Evolutionary conservation across 2,329 filamentous ascomycete species (phyloP), one percentile per base, ranked within the genome.

Genomic region (Lasiodiplodia sp.): DNA sequence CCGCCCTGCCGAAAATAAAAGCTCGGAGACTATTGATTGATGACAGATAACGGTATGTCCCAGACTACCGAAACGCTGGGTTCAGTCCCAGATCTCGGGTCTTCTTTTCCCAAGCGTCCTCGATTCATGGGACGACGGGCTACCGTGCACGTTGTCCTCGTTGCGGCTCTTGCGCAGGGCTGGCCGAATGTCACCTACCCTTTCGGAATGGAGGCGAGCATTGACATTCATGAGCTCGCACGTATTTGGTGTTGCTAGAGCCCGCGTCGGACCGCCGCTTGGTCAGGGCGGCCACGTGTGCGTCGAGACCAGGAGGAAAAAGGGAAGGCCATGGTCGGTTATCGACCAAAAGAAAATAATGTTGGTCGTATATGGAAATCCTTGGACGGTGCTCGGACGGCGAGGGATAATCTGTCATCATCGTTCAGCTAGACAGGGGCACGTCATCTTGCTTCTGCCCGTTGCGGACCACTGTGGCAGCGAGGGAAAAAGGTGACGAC

Each of bases 261-360:
- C 23, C 2, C 3, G 23, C 23, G 51, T 18, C 51, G 51, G 51
- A 23, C 23, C 51, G 23, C 14, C 21, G 23, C 11, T 53, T 28
- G 51, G 51, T 28, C 51, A 16, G 21, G 25, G 51, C 51, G 51
- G 51, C 51, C 51, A 53, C 51, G 51, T 53, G 51, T 16, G 51
- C 10, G 44, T 21, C 44, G 44, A 21, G 18, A 11, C n/a, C n/a
- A 21, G 2, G 44, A n/a, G 44, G n/a, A n/a, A 47, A 47, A 47
- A 47, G 18, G 44, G 44, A 47, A 47, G 44, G 44, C 44, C 8
- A n/a, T 47, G 7, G 40, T 47, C 18, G 18, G 44, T 21, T 10
- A 21, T 47, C 44, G 44, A 7, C 31, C 31, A 10, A 34, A 34
- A 34, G 31, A 34, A 34, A 34, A 34, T 34, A 34, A 34, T 34